Evolutionary conservation across 225 moss, liverwort and hornwort species (phyloP).

Genomic region (Thuidium tamariscinum): DNA sequence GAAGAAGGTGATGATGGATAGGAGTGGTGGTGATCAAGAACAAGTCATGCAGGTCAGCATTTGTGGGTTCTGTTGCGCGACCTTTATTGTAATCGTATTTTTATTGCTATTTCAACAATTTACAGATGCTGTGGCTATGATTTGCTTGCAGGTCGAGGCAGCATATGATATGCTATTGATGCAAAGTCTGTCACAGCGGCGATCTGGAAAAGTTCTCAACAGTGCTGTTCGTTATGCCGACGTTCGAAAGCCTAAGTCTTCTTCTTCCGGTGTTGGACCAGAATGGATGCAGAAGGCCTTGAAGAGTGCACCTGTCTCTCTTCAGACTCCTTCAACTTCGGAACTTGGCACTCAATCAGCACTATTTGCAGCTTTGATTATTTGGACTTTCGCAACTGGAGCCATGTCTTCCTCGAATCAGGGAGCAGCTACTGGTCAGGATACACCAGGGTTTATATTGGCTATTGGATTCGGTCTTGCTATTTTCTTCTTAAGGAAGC

Average conservation of each 20-base stretch:
- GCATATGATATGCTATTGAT: slow-evolving; percentile 89
- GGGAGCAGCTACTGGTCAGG: slow-evolving; percentile 52
- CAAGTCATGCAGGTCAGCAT: slow-evolving; percentile 59
- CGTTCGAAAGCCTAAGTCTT: slow-evolving; percentile 56
- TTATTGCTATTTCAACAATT: neutral
- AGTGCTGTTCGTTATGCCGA: slow-evolving; percentile 73
- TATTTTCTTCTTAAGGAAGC: slow-evolving; percentile 73
- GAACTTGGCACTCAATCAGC: slow-evolving; percentile 63
- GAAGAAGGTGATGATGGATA: slow-evolving; percentile 61
- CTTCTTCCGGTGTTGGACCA: slow-evolving; percentile 48
- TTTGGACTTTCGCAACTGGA: slow-evolving; percentile 65
- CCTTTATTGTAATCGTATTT: neutral
- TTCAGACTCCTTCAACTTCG: slow-evolving; percentile 40
- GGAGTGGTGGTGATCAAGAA: slow-evolving; percentile 62
- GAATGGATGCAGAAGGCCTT: slow-evolving; percentile 66
- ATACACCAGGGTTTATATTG: slow-evolving; percentile 70
- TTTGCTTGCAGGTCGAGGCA: slow-evolving; percentile 61
- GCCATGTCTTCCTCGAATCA: slow-evolving; percentile 34
- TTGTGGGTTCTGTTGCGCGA: neutral
- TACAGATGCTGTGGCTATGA: neutral
- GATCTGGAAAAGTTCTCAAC: slow-evolving; percentile 69
- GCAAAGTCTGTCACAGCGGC: slow-evolving; percentile 77
- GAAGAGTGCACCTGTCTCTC: slow-evolving; percentile 55
- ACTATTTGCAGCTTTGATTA: slow-evolving; percentile 48
- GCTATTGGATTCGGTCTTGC: slow-evolving; percentile 76